A percentile compares a stretch with the other conserved stretches of the same genome.
Evolutionary conservation across 2,329 filamentous ascomycete genomes (phyloP).

Genomic region (Trichoderma atrobrunneum): DNA sequence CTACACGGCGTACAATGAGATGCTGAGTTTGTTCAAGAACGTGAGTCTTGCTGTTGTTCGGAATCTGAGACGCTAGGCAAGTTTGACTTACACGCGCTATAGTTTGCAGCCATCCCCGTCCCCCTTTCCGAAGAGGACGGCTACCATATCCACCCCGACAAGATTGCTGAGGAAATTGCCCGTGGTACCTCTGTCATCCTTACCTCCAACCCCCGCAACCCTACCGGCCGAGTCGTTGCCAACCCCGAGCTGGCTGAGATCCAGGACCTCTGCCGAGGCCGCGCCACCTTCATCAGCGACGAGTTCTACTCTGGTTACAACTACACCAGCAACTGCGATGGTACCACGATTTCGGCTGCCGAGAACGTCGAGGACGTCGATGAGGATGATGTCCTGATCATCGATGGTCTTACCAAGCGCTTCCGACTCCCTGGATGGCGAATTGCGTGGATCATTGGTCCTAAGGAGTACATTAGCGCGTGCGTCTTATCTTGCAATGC

Average conservation of each 20-base stretch:
- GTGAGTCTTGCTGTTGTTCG: conserved; percentile 38
- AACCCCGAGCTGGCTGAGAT: conserved; percentile 86
- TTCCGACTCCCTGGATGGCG: conserved; percentile 96
- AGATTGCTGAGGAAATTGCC: conserved; percentile 87
- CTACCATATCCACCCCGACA: conserved; percentile 91
- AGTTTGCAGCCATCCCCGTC: conserved; percentile 84
- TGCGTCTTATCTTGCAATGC: conserved; percentile 33
- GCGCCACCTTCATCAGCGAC: conserved; percentile 89
- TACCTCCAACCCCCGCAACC: conserved; percentile 93
- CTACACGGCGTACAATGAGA: conserved; percentile 97
- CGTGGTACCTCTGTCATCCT: conserved; percentile 84
- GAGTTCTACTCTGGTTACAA: conserved; percentile 98
- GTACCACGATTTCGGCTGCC: conserved; percentile 81
- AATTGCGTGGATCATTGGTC: conserved; percentile 92
- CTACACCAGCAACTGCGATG: conserved; percentile 90
- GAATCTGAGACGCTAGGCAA: neutral
- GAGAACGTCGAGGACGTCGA: conserved; percentile 89
- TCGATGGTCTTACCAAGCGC: conserved; percentile 93
- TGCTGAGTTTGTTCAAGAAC: conserved; percentile 93
- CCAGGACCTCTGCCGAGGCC: conserved; percentile 86
- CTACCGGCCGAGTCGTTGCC: conserved; percentile 81
- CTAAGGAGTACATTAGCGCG: conserved; percentile 91
- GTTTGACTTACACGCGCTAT: neutral
- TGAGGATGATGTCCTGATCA: conserved; percentile 86
- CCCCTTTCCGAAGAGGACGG: conserved; percentile 81